Evolutionary conservation across 2,329 filamentous ascomycete species (phyloP).

Genomic region (Diaporthe ilicicola): DNA sequence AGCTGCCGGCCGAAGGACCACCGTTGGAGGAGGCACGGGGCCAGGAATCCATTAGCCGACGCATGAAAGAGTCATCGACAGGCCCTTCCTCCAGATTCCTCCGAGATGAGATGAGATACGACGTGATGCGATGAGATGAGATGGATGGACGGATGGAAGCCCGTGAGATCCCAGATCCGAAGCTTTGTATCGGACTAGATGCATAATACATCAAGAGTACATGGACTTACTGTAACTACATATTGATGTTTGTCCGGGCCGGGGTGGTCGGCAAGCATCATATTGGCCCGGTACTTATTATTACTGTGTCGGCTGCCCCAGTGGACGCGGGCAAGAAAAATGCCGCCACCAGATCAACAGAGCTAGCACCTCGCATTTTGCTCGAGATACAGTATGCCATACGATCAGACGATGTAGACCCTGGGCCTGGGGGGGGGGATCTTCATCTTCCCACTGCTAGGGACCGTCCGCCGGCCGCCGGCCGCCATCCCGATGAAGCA

Average conservation of each 20-base stretch:
- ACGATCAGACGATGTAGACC: no score
- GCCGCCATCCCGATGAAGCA: neutral
- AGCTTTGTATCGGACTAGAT: conserved; percentile 6
- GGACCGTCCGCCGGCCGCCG: neutral
- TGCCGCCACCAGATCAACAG: conserved; percentile 1
- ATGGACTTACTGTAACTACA: no score
- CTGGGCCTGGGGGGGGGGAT: neutral
- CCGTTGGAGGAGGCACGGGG: neutral
- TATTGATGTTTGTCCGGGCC: neutral
- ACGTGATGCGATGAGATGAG: conserved; percentile 28
- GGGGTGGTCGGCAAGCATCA: neutral
- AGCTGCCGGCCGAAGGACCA: neutral
- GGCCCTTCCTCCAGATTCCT: conserved; percentile 11
- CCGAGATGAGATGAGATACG: conserved; percentile 28
- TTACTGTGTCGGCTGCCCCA: no score
- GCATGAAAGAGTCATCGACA: conserved; percentile 16
- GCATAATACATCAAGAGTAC: neutral
- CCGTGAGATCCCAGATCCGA: conserved; percentile 20
- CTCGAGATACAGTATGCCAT: no score
- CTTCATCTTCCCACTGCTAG: neutral
- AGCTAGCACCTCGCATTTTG: conserved; percentile 10
- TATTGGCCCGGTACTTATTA: no score
- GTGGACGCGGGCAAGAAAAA: neutral
- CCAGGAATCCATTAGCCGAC: neutral
- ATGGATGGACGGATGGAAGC: conserved; percentile 18